Base-by-base conservation (phyloP, 352 stramenopile genomes). In the Pythium chondricola region DNA sequence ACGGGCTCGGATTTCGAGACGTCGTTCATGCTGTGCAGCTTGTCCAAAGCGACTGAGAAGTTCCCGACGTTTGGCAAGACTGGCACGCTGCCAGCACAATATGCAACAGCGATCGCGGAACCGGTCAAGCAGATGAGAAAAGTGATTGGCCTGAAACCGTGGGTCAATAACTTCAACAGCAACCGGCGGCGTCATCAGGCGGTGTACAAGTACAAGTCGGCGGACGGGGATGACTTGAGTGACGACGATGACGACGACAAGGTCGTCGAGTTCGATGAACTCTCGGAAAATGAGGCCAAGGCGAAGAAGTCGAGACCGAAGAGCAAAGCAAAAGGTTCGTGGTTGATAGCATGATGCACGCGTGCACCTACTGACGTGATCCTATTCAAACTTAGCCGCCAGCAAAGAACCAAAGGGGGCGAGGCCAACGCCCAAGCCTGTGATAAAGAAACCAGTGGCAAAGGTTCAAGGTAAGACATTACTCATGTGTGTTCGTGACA, bases 21-120 rank as follows among this genome's bases (percentile, higher is more conserved):
- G 21, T 59, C 75, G 14, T 52, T 81, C 16, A 45, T 43, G 10
- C 50, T 61, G 17, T 48, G 69, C 18, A 43, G 81, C 30, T 56
- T 74, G 48, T 71, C 71, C 2, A 53, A 55, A 25, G 74, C 74
- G 33, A 65, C 55, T n/a, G 56, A 52, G n/a, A 68, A 69, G 47
- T 71, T 86, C 37, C 74, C 74, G 3, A 70, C 51, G 24, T 86
- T 86, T 59, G 45, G 59, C 13, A 32, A 48, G 11, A 33, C 7
- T 13, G 70, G 74, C 13, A 73, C 71, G n/a, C 36, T 86, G 21
- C 70, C 69, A 6, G 42, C 53, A 10, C 41, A 74, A 31, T 83
- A 65, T 36, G 54, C 56, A 16, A 18, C 20, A 10, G 36, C 36
- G 4, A 38, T 63, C 10, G 44, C 68, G 3, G 47, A 67, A 40